Conservation (phyloP, 805 yeast species). For the Candida nonsorbophila region DNA sequence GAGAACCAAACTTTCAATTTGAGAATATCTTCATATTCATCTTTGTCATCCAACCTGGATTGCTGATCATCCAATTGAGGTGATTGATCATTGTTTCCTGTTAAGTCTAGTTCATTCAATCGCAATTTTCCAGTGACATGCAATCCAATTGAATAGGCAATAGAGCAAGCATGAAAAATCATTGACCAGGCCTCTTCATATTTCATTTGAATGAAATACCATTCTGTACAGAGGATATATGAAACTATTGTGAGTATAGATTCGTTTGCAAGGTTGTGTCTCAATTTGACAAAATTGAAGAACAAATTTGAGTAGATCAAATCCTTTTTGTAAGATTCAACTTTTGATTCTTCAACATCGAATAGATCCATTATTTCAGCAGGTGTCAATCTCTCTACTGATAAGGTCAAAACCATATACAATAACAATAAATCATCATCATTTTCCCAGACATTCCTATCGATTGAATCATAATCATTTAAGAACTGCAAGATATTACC, state of each 20-base stretch:
- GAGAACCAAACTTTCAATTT: conserved; percentile 48
- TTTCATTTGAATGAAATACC: conserved; percentile 42
- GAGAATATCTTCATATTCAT: conserved; percentile 27
- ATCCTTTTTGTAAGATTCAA: conserved; percentile 2
- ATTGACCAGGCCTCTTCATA: conserved; percentile 50
- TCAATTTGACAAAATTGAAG: conserved; percentile 38
- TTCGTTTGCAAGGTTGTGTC: conserved; percentile 43
- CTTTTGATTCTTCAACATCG: conserved; percentile 2
- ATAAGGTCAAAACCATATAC: conserved; percentile 38
- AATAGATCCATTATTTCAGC: conserved; percentile 12
- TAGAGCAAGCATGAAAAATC: conserved; percentile 44
- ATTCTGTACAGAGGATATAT: conserved; percentile 47
- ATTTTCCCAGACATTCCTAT: conserved; percentile 38
- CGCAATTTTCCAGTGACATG: conserved; percentile 38
- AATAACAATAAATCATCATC: conserved; percentile 45
- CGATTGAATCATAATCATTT: conserved; percentile 23
- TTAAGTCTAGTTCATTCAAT: conserved; percentile 7
- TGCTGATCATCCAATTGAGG: background rate
- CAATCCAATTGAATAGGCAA: conserved; percentile 47
- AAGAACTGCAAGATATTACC: conserved; percentile 30
- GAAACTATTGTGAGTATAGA: conserved; percentile 45
- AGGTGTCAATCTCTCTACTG: conserved; percentile 33
- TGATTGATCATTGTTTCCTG: background rate
- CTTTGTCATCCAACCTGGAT: conserved; percentile 20
- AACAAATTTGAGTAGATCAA: conserved; percentile 15